phyloP scores from a whole-genome alignment of 495 filamentous ascomycete species.

The Xylaria intraflava region DNA sequence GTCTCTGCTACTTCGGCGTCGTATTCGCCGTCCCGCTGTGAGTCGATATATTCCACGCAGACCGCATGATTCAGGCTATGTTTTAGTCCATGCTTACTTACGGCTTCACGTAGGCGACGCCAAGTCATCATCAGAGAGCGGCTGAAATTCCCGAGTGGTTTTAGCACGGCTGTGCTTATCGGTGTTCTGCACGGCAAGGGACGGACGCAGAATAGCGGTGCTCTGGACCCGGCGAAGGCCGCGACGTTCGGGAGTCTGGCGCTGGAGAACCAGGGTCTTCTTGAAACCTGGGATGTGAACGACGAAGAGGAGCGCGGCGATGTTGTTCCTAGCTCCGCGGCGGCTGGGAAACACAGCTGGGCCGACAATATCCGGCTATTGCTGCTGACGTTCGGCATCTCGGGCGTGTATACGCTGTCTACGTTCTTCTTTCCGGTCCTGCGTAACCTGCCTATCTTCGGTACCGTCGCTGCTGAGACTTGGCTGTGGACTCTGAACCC shows the following conservation, averaged over 20 bases:
- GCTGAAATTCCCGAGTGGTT: constrained; percentile 88
- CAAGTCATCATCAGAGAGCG: constrained; percentile 91
- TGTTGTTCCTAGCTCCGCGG: constrained; percentile 9
- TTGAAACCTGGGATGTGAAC: constrained; percentile 8
- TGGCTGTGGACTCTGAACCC: constrained; percentile 98
- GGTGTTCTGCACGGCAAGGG: constrained; percentile 69
- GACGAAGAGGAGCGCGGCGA: constrained; percentile 11
- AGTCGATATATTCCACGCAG: constrained; percentile 5
- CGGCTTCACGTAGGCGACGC: constrained; percentile 44
- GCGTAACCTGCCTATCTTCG: constrained; percentile 79
- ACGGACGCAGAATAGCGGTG: constrained; percentile 13
- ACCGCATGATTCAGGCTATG: no score
- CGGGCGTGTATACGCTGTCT: constrained; percentile 62
- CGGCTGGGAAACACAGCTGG: constrained; percentile 37
- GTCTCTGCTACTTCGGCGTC: constrained; percentile 90
- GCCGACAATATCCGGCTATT: constrained; percentile 46
- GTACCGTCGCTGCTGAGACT: constrained; percentile 59
- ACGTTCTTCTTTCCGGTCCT: constrained; percentile 89
- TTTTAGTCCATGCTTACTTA: constrained; percentile 24
- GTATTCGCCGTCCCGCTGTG: constrained; percentile 82
- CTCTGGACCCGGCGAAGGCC: constrained; percentile 23
- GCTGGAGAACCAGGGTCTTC: constrained; percentile 20
- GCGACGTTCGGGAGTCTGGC: constrained; percentile 27
- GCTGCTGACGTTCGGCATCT: constrained; percentile 45
- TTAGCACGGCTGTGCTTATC: constrained; percentile 91